phyloP scores from a whole-genome alignment of 139 green algal genomes.

The Volvox reticuliferus region DNA sequence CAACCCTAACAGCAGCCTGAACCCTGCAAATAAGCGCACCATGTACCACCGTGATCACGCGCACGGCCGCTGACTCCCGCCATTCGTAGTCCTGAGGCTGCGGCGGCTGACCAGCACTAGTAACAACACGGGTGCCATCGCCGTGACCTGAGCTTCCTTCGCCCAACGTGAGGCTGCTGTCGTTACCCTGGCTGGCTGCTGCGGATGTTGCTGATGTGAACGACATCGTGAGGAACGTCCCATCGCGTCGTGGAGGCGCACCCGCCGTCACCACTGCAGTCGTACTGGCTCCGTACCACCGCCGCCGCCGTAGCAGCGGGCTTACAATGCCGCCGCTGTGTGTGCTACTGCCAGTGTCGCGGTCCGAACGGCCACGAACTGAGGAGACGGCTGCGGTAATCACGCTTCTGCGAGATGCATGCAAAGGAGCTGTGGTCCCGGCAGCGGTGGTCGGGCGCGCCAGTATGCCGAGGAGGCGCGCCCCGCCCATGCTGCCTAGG shows the following conservation, averaged over 20 bases:
- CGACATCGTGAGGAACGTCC: background rate
- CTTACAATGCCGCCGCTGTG: background rate
- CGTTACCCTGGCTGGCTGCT: background rate
- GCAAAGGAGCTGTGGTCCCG: background rate
- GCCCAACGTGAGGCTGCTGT: background rate
- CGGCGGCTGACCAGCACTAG: background rate
- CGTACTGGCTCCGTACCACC: background rate
- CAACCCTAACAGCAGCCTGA: too few relatives aligned
- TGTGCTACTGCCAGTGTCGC: background rate
- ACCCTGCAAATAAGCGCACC: background rate
- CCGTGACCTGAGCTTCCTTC: background rate
- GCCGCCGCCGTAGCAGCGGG: background rate
- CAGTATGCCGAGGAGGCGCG: background rate
- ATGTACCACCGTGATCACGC: background rate
- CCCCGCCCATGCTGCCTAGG: background rate
- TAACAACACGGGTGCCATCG: background rate
- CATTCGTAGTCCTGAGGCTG: slow-evolving; percentile 4
- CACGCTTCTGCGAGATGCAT: background rate
- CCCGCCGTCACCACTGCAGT: background rate
- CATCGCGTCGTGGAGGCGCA: background rate
- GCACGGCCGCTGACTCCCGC: slow-evolving; percentile 6
- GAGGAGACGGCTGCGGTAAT: background rate
- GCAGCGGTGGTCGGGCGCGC: too few relatives aligned
- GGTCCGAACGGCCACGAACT: background rate
- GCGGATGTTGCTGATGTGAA: background rate